Evolutionary conservation across 2,329 filamentous ascomycete species (phyloP), one percentile per base, ranked within the genome.

Genomic region (Neopestalotiopsis clavispora): DNA sequence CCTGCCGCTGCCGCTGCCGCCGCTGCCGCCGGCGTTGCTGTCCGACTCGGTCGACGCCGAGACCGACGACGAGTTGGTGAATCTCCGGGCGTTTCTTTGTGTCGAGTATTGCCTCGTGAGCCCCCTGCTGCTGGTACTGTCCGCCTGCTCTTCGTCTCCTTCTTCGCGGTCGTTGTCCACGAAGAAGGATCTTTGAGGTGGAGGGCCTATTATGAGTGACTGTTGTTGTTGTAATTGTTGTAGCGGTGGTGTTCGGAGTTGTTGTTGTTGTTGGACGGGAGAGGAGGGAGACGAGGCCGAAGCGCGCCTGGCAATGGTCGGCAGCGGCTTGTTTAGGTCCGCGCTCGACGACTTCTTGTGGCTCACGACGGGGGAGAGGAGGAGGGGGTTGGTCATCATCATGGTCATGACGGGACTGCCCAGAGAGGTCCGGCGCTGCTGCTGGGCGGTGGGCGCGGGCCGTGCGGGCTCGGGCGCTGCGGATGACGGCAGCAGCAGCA

Each of bases 261-360:
- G 17, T 52, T 52, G 13, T 49, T n/a, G 42, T n/a, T 49, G 42
- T 7, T 49, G 42, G 1, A 2, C 42, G 2, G 42, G 42, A n/a
- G 23, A 45, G 14, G 4, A 4, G 42, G 45, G n/a, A 23, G 45
- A 20, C 14, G 17, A 20, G 20, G 45, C 45, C 45, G 6, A 17
- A 17, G 1, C 45, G 45, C 6, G 45, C 7, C 45, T 38, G 34
- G 45, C 45, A 4, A 78, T 71, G 4, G 69, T 68, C 4, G 78
- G 77, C 10, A 78, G 69, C 0, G 78, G 77, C 63, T 78, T 79
- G 70, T 78, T 78, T 17, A 78, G 67, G 38, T 77, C 60, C 38
- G 67, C 45, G 67, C 68, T 60, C 68, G 65, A 20, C 64, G 65
- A 45, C 30, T 60, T 63, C 14, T 23, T 69, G 7, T 67, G 69